A percentile compares a stretch with the other conserved stretches of the same genome.
These are phyloP conservation scores for Casaregolazyma lundiana DNA, from an alignment of 1,139 yeast species.

Conservation along the genomic window DNA sequence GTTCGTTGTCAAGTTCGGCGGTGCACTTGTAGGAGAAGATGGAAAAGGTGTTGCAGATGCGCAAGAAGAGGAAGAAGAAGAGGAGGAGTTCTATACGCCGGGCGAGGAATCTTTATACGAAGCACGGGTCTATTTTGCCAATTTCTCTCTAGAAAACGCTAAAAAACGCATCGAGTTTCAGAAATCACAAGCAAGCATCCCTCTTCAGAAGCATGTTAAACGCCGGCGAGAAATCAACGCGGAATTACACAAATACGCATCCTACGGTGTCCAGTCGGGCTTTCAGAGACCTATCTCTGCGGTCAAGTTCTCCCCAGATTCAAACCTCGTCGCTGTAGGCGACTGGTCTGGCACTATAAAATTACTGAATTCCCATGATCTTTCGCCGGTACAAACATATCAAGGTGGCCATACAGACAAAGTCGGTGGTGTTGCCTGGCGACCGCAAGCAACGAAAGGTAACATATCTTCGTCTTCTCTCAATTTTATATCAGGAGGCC, in stretches of 20 bases:
- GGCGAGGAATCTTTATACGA: conserved; percentile 57
- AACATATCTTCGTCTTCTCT: conserved; percentile 16
- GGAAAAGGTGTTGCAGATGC: conserved; percentile 42
- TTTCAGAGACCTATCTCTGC: conserved; percentile 65
- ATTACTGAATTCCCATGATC: conserved; percentile 40
- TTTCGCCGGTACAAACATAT: conserved; percentile 39
- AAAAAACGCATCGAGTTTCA: conserved; percentile 39
- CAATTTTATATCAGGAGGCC: conserved; percentile 54
- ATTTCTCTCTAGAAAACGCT: conserved; percentile 47
- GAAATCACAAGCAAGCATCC: conserved; percentile 20
- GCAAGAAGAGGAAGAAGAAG: conserved; percentile 46
- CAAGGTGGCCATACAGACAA: conserved; percentile 54
- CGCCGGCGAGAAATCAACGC: conserved; percentile 46
- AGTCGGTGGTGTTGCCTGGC: conserved; percentile 69
- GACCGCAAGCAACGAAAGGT: conserved; percentile 30
- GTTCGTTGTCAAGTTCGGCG: conserved; percentile 17
- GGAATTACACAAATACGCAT: conserved; percentile 39
- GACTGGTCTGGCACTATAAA: conserved; percentile 81
- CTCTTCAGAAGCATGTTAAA: conserved; percentile 35
- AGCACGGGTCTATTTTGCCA: conserved; percentile 50
- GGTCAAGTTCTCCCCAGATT: conserved; percentile 44
- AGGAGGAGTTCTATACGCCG: conserved; percentile 83
- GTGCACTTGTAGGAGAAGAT: conserved; percentile 27
- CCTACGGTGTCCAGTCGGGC: conserved; percentile 67
- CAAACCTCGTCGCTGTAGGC: conserved; percentile 52